phyloP scores from a whole-genome alignment of 345 rosid species.

The Eucalyptus erythrocorys region DNA sequence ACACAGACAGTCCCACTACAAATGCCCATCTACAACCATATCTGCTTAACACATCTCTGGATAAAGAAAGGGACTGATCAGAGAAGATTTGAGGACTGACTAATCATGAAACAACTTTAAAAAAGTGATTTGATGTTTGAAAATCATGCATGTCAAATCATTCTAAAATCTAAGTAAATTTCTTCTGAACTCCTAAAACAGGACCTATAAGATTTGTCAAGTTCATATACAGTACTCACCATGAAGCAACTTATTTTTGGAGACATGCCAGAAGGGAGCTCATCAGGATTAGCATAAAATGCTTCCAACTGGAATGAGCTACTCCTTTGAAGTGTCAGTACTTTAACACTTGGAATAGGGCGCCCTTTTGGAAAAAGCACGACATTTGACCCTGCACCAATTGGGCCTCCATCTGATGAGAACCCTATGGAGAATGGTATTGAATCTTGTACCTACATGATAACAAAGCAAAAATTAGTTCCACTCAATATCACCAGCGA shows the following conservation, averaged over 20 bases:
- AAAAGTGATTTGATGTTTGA: not conserved
- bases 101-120: not conserved
- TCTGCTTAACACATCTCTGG: not conserved
- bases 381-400: conserved; percentile 13
- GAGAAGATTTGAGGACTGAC: not conserved
- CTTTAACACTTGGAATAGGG: conserved; percentile 32
- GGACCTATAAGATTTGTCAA: not conserved
- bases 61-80: not conserved
- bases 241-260: conserved; percentile 25
- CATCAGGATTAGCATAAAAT: conserved; percentile 30
- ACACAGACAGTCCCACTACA: not conserved
- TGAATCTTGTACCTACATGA: conserved; percentile 47
- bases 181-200: not conserved
- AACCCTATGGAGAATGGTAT: conserved; percentile 44
- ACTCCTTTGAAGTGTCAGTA: conserved; percentile 29
- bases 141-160: not conserved
- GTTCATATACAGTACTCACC: conserved; percentile 6
- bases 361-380: conserved; percentile 39
- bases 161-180: not conserved
- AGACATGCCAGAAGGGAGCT: conserved; percentile 25
- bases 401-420: conserved; percentile 21
- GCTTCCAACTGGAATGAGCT: conserved; percentile 30
- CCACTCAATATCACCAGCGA: not conserved
- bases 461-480: not conserved
- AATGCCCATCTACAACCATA: not conserved